These are phyloP conservation scores for Physaria fendleri DNA, from an alignment of 345 rosid species.

Conservation along the genomic window DNA sequence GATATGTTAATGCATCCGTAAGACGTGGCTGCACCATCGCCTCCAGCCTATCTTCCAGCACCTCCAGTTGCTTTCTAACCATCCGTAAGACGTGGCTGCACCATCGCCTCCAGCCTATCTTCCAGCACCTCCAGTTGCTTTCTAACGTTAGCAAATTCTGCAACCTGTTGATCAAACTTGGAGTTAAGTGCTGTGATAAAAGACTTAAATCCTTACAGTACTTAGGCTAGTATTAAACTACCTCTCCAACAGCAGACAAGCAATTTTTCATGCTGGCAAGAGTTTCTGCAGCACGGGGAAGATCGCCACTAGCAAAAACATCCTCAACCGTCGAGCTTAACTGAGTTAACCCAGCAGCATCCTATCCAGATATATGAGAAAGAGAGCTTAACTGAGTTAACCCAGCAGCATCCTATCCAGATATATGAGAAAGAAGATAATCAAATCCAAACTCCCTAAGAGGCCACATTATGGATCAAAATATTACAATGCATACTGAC, in stretches of 20 bases:
- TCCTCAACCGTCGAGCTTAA: conserved; percentile 95
- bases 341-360: conserved; percentile 92
- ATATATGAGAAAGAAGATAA: background rate
- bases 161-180: conserved; percentile 50
- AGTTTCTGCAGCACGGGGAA: conserved; percentile 97
- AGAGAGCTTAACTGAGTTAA: too few species aligned
- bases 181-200: background rate
- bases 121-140: conserved; percentile 93
- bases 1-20: conserved; percentile 87
- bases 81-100: conserved; percentile 99
- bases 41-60: conserved; percentile 88
- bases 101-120: conserved; percentile 90
- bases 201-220: background rate
- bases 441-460: background rate
- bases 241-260: conserved; percentile 98
- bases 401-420: conserved; percentile 90
- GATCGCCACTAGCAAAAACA: conserved; percentile 95
- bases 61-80: conserved; percentile 91
- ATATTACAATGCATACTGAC: conserved; percentile 27
- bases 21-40: conserved; percentile 95
- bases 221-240: conserved; percentile 18
- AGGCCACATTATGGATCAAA: background rate
- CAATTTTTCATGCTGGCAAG: conserved; percentile 99
- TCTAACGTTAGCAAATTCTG: conserved; percentile 94
- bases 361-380: too few species aligned